phyloP scores from a whole-genome alignment of 2,329 filamentous ascomycete genomes.

The Monilinia vaccinii-corymbosi region DNA sequence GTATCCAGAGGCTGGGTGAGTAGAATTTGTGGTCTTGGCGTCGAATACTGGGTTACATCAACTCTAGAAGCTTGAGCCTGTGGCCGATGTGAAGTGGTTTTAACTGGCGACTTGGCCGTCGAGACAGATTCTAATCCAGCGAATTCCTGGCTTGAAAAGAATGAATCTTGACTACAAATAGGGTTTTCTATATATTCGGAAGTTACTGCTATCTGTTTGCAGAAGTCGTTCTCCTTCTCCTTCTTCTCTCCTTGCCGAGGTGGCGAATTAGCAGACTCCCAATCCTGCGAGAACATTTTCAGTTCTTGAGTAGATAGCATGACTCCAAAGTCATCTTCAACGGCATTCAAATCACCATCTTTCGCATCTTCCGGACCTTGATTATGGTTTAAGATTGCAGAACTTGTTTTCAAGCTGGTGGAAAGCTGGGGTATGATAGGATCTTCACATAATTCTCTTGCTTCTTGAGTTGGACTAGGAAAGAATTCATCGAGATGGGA shows the following conservation, averaged over 20 bases:
- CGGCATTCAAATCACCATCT: background rate
- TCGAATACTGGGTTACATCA: background rate
- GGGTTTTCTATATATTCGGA: background rate
- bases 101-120: background rate
- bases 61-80: background rate
- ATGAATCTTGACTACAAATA: background rate
- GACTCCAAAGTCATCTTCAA: conserved; percentile 12
- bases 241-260: background rate
- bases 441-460: conserved; percentile 41
- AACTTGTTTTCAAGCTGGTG: background rate
- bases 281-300: conserved; percentile 40
- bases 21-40: background rate
- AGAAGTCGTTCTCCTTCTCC: background rate
- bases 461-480: conserved; percentile 47
- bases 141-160: background rate
- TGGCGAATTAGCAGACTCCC: conserved; percentile 29
- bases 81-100: background rate
- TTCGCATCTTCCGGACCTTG: background rate
- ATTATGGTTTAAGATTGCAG: fast-evolving
- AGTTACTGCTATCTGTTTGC: background rate
- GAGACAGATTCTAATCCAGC: background rate
- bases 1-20: background rate
- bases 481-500: conserved; percentile 44
- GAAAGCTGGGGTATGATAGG: background rate
- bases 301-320: conserved; percentile 36